Percentiles rank a stretch among this genome's conserved stretches.
phyloP scores from a whole-genome alignment of 1,284 basidiomycete genomes.

The Leccinum colubrinum region DNA sequence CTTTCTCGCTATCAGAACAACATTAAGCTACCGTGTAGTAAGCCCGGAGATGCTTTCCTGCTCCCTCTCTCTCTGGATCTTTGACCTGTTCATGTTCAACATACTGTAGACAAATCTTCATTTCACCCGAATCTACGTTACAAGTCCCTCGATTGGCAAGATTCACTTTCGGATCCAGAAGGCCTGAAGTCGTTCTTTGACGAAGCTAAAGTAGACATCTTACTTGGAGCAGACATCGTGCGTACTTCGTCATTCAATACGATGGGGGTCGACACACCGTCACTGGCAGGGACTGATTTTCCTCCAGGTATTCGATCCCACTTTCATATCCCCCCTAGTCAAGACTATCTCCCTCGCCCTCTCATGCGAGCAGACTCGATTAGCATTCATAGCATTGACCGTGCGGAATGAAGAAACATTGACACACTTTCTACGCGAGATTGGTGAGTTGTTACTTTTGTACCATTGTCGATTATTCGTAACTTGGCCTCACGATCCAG shows the following conservation, averaged over 20 bases:
- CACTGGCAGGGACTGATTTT: not conserved
- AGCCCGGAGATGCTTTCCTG: conserved; percentile 19
- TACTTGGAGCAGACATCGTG: conserved; percentile 74
- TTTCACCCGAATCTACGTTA: conserved; percentile 28
- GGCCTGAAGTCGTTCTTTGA: conserved; percentile 32
- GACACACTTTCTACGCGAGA: conserved; percentile 37
- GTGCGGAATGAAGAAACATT: conserved; percentile 47
- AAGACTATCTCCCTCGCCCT: conserved; percentile 52
- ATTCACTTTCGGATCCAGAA: conserved; percentile 41
- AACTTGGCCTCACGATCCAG: conserved; percentile 22
- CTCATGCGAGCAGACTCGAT: conserved; percentile 19
- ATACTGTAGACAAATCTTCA: conserved; percentile 48
- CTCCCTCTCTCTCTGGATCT: not conserved
- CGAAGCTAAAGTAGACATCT: conserved; percentile 47
- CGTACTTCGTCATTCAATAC: conserved; percentile 12
- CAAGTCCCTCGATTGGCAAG: conserved; percentile 57
- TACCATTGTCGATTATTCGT: not conserved
- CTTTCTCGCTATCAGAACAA: conserved; percentile 61
- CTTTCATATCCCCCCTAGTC: conserved; percentile 56
- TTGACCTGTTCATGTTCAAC: not conserved
- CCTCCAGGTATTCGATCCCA: conserved; percentile 67
- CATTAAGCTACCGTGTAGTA: conserved; percentile 61
- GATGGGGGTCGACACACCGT: not conserved
- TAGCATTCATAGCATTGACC: conserved; percentile 59
- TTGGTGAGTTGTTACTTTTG: conserved; percentile 30